Percentiles rank a stretch among this genome's conserved stretches.
phyloP scores from a whole-genome alignment of 2,329 filamentous ascomycete species.

The Akanthomyces muscarius region DNA sequence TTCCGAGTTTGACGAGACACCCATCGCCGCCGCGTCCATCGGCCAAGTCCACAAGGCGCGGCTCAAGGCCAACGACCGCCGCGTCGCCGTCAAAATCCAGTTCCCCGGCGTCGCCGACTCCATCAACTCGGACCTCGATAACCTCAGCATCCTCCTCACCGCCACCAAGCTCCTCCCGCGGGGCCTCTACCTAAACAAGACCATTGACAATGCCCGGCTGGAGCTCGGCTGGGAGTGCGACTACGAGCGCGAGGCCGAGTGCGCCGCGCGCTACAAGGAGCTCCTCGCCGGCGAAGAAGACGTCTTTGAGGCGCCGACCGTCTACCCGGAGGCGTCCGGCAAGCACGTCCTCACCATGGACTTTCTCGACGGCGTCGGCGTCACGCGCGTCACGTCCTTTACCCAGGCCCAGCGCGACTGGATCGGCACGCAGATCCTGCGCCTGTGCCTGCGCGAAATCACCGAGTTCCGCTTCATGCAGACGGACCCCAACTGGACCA shows the following conservation, averaged over 20 bases:
- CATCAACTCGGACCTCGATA: conserved; percentile 94
- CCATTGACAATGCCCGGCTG: conserved; percentile 87
- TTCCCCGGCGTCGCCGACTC: conserved; percentile 95
- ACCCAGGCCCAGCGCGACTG: conserved; percentile 84
- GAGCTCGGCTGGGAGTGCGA: conserved; percentile 98
- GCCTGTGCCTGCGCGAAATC: conserved; percentile 88
- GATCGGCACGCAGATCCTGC: conserved; percentile 91
- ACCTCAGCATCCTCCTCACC: conserved; percentile 83
- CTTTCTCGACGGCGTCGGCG: conserved; percentile 78
- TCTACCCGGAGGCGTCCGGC: conserved; percentile 75
- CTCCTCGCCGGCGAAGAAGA: conserved; percentile 64
- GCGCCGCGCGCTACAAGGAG: conserved; percentile 68
- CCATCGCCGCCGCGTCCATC: conserved; percentile 93
- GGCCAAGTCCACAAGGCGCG: conserved; percentile 90
- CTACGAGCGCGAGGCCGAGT: conserved; percentile 83
- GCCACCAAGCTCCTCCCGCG: conserved; percentile 87
- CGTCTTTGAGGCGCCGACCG: conserved; percentile 74
- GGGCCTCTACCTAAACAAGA: conserved; percentile 92
- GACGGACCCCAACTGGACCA: conserved; percentile 99
- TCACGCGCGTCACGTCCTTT: conserved; percentile 74
- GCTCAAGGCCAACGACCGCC: conserved; percentile 67
- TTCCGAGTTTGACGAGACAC: conserved; percentile 78
- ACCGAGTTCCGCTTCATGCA: conserved; percentile 98
- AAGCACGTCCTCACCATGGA: conserved; percentile 90
- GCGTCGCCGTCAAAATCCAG: conserved; percentile 93